A percentile compares a stretch with the other conserved stretches of the same genome.
These are phyloP conservation scores for Dendrocalamus latiflorus DNA, from an alignment of 202 grass and related monocot genomes.

Conservation along the genomic window DNA sequence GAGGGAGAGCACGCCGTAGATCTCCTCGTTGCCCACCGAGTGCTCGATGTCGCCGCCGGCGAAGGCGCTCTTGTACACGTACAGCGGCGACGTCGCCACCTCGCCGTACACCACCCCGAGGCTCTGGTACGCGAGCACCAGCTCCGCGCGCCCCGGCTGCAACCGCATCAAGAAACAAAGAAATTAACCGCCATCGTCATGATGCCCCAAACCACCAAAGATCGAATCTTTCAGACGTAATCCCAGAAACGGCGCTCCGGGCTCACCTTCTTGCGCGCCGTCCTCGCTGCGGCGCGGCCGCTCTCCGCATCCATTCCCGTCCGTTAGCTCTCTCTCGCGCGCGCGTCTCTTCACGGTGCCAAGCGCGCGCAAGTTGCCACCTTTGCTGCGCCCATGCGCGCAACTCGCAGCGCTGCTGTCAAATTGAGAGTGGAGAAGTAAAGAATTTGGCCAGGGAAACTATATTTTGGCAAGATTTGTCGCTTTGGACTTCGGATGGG, in stretches of 20 bases:
- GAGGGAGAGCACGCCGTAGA: slow-evolving; percentile 94
- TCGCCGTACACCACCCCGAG: slow-evolving; percentile 93
- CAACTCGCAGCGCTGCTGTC: neutral
- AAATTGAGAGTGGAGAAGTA: neutral
- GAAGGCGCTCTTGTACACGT: slow-evolving; percentile 86
- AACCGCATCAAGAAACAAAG: slow-evolving; percentile 15
- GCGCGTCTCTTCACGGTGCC: neutral
- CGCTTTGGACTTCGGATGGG: neutral
- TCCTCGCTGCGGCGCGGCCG: slow-evolving; percentile 20
- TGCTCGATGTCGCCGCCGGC: slow-evolving; percentile 78
- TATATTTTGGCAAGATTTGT: neutral
- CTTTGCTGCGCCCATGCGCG: slow-evolving; percentile 37
- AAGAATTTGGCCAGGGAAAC: neutral
- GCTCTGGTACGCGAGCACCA: slow-evolving; percentile 83
- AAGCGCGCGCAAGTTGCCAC: slow-evolving; percentile 27
- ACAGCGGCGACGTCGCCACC: slow-evolving; percentile 80
- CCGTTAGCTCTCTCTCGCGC: neutral
- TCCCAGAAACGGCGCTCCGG: neutral
- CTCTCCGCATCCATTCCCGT: slow-evolving; percentile 62
- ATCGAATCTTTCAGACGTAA: neutral
- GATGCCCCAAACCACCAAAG: neutral
- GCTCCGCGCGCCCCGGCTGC: slow-evolving; percentile 55
- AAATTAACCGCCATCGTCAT: neutral
- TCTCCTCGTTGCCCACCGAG: slow-evolving; percentile 87
- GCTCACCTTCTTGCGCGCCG: slow-evolving; percentile 60